Base-by-base conservation (phyloP, 2,329 filamentous ascomycete genomes). In the Trichoderma sp. region DNA sequence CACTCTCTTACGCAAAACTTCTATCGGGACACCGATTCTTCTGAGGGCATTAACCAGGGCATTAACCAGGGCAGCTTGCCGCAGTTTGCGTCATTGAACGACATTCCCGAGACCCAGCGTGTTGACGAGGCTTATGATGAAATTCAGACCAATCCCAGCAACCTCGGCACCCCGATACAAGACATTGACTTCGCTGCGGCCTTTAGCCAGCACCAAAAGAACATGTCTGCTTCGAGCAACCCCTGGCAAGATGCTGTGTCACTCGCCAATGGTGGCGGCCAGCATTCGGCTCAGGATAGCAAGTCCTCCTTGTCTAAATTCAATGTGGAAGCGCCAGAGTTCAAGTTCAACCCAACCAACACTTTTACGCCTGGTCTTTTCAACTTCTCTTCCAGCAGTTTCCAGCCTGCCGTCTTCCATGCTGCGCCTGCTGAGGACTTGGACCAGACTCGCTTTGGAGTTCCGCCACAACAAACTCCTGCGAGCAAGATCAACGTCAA, bases 241-340 rank as follows among this genome's bases (percentile, higher is more conserved):
- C 87, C 88, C 12, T 91, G 89, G 89, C 83, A 83, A 29, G 85
- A 89, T 59, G 77, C 80, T 7, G 78, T 80, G 29, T 81, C 84
- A 15, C 73, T 76, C 50, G 73, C 79, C 29, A 76, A 77, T 53
- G 56, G 64, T 71, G 72, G 76, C 29, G 73, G 77, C 25, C 75
- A 80, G 34, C 80, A 81, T 52, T 80, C 79, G 17, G 80, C 83
- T 12, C 91, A 93, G 74, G 84, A 83, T 19, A 90, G 89, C 75
- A 92, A 90, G 73, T 83, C 89, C 3, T 94, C 88, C 0, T 78
- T 89, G 52, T 56, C 93, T 1, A 94, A 90, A 72, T 86, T 98
- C 72, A 98, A 98, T 73, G 93, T 96, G 34, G 88, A 90, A 70
- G 94, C 94, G 0, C 91, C 93, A 56, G 92, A 95, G 74, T 97